Conservation (phyloP, 208 protist species). For the Phytomonas francai region DNA sequence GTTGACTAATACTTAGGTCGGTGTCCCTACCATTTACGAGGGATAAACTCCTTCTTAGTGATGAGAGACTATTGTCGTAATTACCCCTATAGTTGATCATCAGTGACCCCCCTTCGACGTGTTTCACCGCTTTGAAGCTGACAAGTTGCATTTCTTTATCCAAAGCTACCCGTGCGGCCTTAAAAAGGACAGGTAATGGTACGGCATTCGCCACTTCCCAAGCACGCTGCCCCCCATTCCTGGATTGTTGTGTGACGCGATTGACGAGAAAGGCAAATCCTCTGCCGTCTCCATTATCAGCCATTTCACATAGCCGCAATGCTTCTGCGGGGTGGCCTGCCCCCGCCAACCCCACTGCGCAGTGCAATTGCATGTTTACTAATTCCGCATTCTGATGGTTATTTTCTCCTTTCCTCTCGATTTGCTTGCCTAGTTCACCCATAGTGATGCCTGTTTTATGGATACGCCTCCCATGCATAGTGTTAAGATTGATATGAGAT, state of each 20-base stretch:
- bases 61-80: neutral
- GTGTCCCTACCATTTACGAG: neutral
- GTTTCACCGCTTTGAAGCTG: neutral
- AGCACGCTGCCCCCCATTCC: constrained; percentile 23
- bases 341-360: constrained; percentile 25
- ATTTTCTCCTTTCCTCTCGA: neutral
- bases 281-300: constrained; percentile 11
- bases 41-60: neutral
- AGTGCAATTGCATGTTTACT: constrained; percentile 20
- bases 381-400: neutral
- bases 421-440: neutral
- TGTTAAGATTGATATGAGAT: neutral
- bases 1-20: neutral
- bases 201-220: constrained; percentile 21
- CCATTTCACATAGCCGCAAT: constrained; percentile 19
- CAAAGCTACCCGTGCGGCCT: neutral
- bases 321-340: constrained; percentile 22
- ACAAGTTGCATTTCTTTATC: neutral
- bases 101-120: neutral
- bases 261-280: constrained; percentile 17
- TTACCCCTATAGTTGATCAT: neutral
- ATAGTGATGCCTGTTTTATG: neutral
- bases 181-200: constrained; percentile 8
- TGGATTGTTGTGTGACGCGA: constrained; percentile 11
- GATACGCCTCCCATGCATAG: neutral